phyloP scores from a whole-genome alignment of 1,284 basidiomycete species.

The Chiua sp. region DNA sequence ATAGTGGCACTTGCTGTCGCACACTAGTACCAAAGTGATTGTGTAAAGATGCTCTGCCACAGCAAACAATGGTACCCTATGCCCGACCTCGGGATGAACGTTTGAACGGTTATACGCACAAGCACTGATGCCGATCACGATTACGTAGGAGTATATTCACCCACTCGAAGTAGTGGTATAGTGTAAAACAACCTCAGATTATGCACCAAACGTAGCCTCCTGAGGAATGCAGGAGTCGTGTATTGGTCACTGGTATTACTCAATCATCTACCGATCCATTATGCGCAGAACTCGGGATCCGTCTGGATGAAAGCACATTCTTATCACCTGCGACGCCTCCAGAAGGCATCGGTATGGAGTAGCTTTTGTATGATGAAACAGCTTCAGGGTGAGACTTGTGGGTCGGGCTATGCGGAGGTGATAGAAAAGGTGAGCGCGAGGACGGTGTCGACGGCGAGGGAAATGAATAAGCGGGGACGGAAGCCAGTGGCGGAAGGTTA shows the following conservation, averaged over 20 bases:
- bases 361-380: constrained; percentile 4
- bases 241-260: neutral
- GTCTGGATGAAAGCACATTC: constrained; percentile 22
- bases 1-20: constrained; percentile 1
- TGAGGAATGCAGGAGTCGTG: neutral
- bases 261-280: constrained; percentile 21
- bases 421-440: constrained; percentile 23
- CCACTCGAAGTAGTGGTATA: neutral
- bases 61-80: too few species aligned
- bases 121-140: neutral
- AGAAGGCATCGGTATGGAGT: neutral
- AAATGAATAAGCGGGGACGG: constrained; percentile 27
- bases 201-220: constrained; percentile 7
- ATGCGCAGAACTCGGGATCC: constrained; percentile 12
- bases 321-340: constrained; percentile 8
- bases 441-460: constrained; percentile 21
- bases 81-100: too few species aligned
- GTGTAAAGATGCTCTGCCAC: neutral
- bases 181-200: constrained; percentile 3
- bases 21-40: neutral
- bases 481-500: constrained; percentile 50
- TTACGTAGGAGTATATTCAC: neutral
- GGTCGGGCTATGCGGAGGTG: constrained; percentile 30
- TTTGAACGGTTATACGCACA: too few species aligned
- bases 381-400: constrained; percentile 9